phyloP scores from a whole-genome alignment of 2,329 filamentous ascomycete species.

The Tolypocladium endophyticum region DNA sequence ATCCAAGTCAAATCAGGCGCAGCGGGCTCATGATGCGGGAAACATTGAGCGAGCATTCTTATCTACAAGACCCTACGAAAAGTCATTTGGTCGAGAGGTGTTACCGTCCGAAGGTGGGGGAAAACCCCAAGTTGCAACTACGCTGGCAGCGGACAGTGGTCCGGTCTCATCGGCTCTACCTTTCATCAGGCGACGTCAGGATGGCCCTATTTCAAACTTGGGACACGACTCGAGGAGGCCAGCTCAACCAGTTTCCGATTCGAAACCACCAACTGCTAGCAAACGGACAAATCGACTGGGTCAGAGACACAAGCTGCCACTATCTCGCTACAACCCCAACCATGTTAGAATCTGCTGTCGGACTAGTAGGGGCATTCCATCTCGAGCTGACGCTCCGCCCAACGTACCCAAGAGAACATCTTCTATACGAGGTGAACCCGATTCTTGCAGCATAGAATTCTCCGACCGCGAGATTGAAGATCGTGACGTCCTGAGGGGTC shows the following conservation, averaged over 20 bases:
- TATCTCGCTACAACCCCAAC: conserved; percentile 7
- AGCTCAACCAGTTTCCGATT: neutral
- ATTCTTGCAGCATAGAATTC: conserved; percentile 14
- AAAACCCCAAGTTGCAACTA: neutral
- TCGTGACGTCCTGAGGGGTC: conserved; percentile 41
- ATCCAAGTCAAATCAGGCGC: neutral
- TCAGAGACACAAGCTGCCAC: neutral
- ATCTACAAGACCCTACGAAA: neutral
- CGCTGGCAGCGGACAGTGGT: neutral
- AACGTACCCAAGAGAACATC: conserved; percentile 24
- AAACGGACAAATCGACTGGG: neutral
- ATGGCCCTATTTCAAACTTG: neutral
- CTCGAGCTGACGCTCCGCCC: conserved; percentile 15
- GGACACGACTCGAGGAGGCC: neutral
- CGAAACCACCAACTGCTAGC: neutral
- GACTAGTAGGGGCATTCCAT: conserved; percentile 13
- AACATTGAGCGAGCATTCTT: neutral
- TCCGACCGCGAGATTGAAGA: conserved; percentile 31
- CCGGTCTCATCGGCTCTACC: conserved; percentile 1
- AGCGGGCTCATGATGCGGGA: neutral
- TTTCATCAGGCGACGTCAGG: neutral
- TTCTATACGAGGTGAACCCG: conserved; percentile 17
- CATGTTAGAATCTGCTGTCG: conserved; percentile 16
- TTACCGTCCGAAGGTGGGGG: neutral
- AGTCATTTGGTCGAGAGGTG: neutral